Evolutionary conservation across 768 basidiomycete species (phyloP), one percentile per base, ranked within the genome.

Genomic region (Lactarius evosmus): DNA sequence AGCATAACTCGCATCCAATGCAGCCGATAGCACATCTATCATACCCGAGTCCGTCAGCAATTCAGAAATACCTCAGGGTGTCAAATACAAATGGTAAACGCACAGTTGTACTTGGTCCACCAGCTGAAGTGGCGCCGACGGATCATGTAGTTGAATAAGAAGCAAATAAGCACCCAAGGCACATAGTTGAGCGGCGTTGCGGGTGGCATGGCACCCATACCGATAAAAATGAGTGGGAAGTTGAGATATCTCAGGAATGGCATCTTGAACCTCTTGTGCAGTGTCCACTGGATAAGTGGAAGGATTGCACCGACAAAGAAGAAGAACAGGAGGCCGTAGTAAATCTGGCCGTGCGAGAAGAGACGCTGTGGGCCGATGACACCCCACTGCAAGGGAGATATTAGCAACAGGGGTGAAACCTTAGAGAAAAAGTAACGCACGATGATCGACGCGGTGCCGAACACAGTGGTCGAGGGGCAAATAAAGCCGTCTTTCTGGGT

Each of bases 251-350:
- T 82, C 69, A 78, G 73, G 56, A 78, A n/a, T 7, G 32, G 22
- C 5, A 34, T 29, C 22, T 22, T 40, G 9, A 19, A 65, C 30
- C 25, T 54, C 44, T 46, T 60, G 4, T 60, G 75, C 60, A 86
- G 69, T 65, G 85, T 63, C 70, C 81, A 91, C 36, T 81, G 78
- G 56, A 83, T 62, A 63, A 81, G 32, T 0, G 91, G 91, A 62
- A 82, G 80, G 55, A 86, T 22, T 55, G 85, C 81, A 27, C 92
- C 92, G 62, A 89, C 70, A 61, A 91, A 81, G 88, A 94, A 94
- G 78, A 90, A 91, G 72, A 85, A 85, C 2, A 81, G 71, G 22
- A 91, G 79, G 4, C 76, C 59, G 63, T 36, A 55, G 38, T 19
- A 22, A 11, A 25, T 38, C 6, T 27, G 25, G 16, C 14, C 67